Conservation (phyloP, 1,139 yeast species). For the Yamadazyma buinensis region DNA sequence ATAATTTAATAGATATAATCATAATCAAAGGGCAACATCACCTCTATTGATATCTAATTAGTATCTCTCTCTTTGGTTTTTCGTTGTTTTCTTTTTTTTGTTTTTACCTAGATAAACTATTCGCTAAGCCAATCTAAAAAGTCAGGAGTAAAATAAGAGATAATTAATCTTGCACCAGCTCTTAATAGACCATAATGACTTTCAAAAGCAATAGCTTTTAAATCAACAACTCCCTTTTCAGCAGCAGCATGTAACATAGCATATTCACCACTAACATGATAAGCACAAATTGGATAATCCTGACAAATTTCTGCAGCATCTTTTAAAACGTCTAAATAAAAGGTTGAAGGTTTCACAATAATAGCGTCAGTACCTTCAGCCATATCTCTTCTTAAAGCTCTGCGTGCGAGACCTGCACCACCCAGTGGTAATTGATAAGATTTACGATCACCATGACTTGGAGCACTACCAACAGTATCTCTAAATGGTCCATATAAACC, state of each 20-base stretch:
- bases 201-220: slow-evolving; percentile 87
- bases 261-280: slow-evolving; percentile 96
- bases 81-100: background rate
- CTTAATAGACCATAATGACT: slow-evolving; percentile 87
- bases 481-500: slow-evolving; percentile 94
- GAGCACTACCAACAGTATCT: slow-evolving; percentile 93
- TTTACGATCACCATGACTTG: slow-evolving; percentile 87
- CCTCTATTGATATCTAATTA: too few relatives aligned
- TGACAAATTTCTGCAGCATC: slow-evolving; percentile 82
- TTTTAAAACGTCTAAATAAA: slow-evolving; percentile 83
- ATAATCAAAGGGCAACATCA: too few relatives aligned
- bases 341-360: slow-evolving; percentile 96
- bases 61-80: background rate
- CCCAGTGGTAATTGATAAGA: slow-evolving; percentile 92
- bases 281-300: slow-evolving; percentile 89
- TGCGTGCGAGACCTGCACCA: slow-evolving; percentile 88
- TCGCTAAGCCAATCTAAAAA: slow-evolving; percentile 83
- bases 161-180: slow-evolving; percentile 93
- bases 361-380: slow-evolving; percentile 95
- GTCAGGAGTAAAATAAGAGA: slow-evolving; percentile 93
- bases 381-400: slow-evolving; percentile 84
- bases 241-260: slow-evolving; percentile 99
- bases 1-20: background rate
- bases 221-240: slow-evolving; percentile 87
- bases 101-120: background rate